Evolutionary conservation across 495 filamentous ascomycete species (phyloP), one percentile per base, ranked within the genome.

Genomic region (Aspergillus ostianus): DNA sequence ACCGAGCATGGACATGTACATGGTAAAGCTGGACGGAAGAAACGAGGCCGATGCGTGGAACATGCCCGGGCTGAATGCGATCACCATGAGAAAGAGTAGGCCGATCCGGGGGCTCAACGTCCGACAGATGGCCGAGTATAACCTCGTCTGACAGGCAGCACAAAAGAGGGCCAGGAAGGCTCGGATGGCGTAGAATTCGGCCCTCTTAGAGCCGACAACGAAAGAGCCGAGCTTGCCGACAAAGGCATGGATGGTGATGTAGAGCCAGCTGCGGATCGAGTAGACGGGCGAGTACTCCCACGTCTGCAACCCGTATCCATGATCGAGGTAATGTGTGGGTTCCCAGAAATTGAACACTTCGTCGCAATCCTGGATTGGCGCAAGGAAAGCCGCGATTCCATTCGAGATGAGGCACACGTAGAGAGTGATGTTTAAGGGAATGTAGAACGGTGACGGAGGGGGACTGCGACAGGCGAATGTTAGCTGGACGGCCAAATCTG

Each of bases 271-370:
- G 56, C 95, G 88, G 66, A 99, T 96, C 30, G 91, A 90, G 71
- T 91, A 98, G 51, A 92, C 88, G 2, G 95, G 95, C 0, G 93
- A 96, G 74, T 98, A 99, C 71, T 99, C 95, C 95, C 95, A 99
- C 17, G 95, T 99, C 75, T 99, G 91, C 36, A 98, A 77, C 29
- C 95, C 95, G 68, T 93, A 93, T 67, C 91, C 90, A 79, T 97
- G 92, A 59, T 84, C 86, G 29, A 99, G 83, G 71, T 97, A 99
- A 74, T 99, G 95, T 0, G 92, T 86, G 1, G 95, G 94, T 67
- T 99, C 95, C 95, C 95, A 99, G 77, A 95, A 99, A 67, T 99
- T 99, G 81, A 96, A 99, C 4, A 93, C 92, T 77, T 99, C 95
- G 69, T 99, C 95, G 68, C 95, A 99, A 73, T 99, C 95, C 67